Percentiles rank a stretch among this genome's conserved stretches.
Evolutionary conservation across 352 stramenopile genomes (phyloP).

Genomic region (Phytophthora quininea): DNA sequence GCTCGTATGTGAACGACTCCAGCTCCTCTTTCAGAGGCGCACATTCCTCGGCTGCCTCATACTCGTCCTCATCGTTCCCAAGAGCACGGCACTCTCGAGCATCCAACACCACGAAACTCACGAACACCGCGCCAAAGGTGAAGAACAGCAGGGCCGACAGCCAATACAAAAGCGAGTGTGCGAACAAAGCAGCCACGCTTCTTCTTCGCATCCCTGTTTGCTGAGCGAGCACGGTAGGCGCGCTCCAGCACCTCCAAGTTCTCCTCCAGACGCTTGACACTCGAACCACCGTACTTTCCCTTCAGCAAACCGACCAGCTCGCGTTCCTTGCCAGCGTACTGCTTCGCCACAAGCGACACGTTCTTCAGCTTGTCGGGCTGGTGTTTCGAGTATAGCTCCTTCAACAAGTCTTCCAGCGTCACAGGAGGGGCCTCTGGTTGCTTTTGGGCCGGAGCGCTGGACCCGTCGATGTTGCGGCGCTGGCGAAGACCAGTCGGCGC

Average conservation of each 20-base stretch:
- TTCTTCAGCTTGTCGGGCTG: conserved; percentile 79
- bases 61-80: conserved; percentile 25
- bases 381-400: conserved; percentile 76
- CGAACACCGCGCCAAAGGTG: conserved; percentile 35
- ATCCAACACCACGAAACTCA: conserved; percentile 42
- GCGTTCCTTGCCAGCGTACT: conserved; percentile 72
- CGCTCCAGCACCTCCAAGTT: conserved; percentile 54
- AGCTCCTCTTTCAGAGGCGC: conserved; percentile 35
- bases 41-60: conserved; percentile 32
- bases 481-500: conserved; percentile 30
- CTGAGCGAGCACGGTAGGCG: conserved; percentile 8
- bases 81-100: conserved; percentile 37
- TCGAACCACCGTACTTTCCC: conserved; percentile 75
- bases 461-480: conserved; percentile 21
- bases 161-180: conserved; percentile 42
- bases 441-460: conserved; percentile 9
- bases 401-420: conserved; percentile 62
- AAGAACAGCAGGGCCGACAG: conserved; percentile 35
- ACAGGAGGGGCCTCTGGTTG: conserved; percentile 18
- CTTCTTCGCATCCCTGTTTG: conserved; percentile 15
- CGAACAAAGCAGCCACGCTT: conserved; percentile 36
- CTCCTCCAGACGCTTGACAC: conserved; percentile 73
- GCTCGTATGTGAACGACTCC: conserved; percentile 36
- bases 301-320: conserved; percentile 66
- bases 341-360: conserved; percentile 52